Evolutionary conservation across 148 eudicot species (phyloP).

Genomic region (Camellia sinensis): DNA sequence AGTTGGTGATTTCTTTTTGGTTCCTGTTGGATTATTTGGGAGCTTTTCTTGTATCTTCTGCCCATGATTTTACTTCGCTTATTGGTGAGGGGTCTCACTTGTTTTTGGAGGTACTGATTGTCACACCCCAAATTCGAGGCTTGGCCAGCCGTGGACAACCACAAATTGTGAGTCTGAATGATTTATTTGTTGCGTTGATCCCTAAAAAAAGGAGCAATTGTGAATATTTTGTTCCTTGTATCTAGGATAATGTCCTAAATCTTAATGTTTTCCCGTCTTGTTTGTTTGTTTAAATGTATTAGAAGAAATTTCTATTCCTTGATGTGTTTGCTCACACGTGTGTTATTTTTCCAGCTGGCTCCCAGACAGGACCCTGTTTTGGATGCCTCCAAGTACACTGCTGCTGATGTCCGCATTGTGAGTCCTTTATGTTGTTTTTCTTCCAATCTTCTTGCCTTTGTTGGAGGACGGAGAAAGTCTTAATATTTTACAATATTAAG

Average conservation of each 20-base stretch:
- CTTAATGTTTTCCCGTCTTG: constrained; percentile 1
- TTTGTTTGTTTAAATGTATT: background rate
- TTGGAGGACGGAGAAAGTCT: background rate
- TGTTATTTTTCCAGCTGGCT: constrained; percentile 49
- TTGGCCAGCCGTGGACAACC: no score
- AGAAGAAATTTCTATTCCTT: background rate
- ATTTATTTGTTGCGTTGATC: no score
- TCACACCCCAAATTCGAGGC: no score
- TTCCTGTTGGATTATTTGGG: no score
- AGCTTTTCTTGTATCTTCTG: no score
- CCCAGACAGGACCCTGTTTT: constrained; percentile 65
- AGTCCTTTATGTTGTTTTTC: constrained; percentile 25
- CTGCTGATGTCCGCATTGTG: constrained; percentile 93
- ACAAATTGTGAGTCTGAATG: no score
- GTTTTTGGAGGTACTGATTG: no score
- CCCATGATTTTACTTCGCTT: no score
- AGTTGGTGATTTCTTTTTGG: no score
- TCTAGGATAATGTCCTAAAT: background rate
- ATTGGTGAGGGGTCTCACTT: no score
- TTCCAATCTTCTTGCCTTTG: background rate
- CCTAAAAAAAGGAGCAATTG: background rate
- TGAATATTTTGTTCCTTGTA: background rate
- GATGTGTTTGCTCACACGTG: constrained; percentile 3
- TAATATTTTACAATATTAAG: background rate
- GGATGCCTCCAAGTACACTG: constrained; percentile 73